These are phyloP conservation scores for Kluyveromyces lactis DNA, from an alignment of 805 yeast species.

Conservation along the genomic window DNA sequence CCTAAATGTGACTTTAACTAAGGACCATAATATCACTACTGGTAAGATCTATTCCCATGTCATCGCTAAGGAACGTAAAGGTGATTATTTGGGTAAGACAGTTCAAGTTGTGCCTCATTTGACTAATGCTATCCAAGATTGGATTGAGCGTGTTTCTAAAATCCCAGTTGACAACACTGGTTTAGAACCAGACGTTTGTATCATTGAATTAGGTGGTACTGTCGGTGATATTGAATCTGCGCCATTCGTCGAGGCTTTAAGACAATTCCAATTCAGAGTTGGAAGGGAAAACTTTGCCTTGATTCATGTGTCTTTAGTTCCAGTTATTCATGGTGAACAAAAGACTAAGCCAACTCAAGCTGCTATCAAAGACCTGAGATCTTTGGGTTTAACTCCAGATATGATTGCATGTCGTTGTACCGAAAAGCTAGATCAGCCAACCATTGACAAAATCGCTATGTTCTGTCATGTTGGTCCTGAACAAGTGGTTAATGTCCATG, in stretches of 20 bases:
- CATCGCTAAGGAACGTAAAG: slow-evolving; percentile 89
- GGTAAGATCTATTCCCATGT: slow-evolving; percentile 95
- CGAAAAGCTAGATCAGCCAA: slow-evolving; percentile 66
- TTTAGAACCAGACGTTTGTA: slow-evolving; percentile 89
- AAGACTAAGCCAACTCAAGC: slow-evolving; percentile 99
- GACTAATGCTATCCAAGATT: slow-evolving; percentile 95
- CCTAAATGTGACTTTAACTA: slow-evolving; percentile 84
- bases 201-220: slow-evolving; percentile 97
- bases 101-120: slow-evolving; percentile 98
- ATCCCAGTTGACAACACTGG: slow-evolving; percentile 90
- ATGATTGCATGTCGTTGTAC: slow-evolving; percentile 97
- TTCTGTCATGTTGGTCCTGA: slow-evolving; percentile 98
- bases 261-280: slow-evolving; percentile 98
- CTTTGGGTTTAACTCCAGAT: slow-evolving; percentile 90
- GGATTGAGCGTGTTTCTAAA: slow-evolving; percentile 90
- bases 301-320: slow-evolving; percentile 94
- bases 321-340: slow-evolving; percentile 97
- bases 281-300: slow-evolving; percentile 90
- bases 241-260: slow-evolving; percentile 96
- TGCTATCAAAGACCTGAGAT: slow-evolving; percentile 93
- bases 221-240: slow-evolving; percentile 99
- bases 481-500: slow-evolving; percentile 94
- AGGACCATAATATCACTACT: slow-evolving; percentile 94
- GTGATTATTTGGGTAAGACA: slow-evolving; percentile 97
- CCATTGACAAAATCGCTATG: slow-evolving; percentile 96